phyloP scores from a whole-genome alignment of 1,284 basidiomycete genomes.

The Sporisorium iseilematis-ciliati region DNA sequence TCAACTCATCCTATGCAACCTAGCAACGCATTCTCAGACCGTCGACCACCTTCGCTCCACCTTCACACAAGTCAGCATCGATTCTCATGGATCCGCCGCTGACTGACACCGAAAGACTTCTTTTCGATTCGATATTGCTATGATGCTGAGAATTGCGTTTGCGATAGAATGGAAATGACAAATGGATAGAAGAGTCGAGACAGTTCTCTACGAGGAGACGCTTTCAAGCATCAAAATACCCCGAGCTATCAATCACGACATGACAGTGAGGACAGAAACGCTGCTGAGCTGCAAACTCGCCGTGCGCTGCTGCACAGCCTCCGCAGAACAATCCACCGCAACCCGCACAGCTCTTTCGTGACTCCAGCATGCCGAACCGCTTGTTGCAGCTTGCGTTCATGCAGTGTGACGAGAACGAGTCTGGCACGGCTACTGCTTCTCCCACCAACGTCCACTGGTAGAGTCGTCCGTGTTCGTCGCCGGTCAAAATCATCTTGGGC shows the following conservation, averaged over 20 bases:
- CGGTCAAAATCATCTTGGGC: conserved; percentile 51
- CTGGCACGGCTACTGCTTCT: conserved; percentile 55
- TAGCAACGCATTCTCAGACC: no score
- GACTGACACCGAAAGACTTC: neutral
- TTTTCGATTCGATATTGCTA: no score
- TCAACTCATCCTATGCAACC: neutral
- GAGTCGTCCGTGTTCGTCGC: conserved; percentile 60
- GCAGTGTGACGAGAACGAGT: conserved; percentile 45
- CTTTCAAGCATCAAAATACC: conserved; percentile 27
- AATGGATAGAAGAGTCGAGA: neutral
- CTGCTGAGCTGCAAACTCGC: conserved; percentile 22
- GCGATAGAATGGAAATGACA: neutral
- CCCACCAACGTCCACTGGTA: conserved; percentile 65
- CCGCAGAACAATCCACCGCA: conserved; percentile 62
- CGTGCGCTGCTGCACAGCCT: conserved; percentile 41
- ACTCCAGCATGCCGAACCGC: conserved; percentile 61
- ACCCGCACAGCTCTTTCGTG: conserved; percentile 43
- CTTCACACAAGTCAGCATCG: neutral
- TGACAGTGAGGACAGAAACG: conserved; percentile 47
- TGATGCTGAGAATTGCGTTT: no score
- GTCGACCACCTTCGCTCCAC: neutral
- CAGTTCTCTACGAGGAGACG: neutral
- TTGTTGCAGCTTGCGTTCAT: conserved; percentile 48
- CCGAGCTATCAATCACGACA: conserved; percentile 27
- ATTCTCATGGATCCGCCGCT: neutral